A percentile compares a stretch with the other conserved stretches of the same genome.
Evolutionary conservation across 768 basidiomycete genomes (phyloP).

Genomic region (Chlorophyllum brunneum): DNA sequence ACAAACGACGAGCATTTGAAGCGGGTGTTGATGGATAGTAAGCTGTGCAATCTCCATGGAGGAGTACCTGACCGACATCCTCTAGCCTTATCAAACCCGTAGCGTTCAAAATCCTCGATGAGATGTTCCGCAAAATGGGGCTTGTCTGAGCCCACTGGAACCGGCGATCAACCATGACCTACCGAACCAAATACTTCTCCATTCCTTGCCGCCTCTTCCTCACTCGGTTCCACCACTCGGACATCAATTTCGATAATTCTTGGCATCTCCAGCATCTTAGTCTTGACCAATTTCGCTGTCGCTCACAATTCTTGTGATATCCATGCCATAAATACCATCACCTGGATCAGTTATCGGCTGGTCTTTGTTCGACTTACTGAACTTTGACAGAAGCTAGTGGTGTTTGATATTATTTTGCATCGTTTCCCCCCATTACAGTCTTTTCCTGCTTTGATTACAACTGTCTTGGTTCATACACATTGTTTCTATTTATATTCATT

Average conservation of each 20-base stretch:
- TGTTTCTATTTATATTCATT: no score
- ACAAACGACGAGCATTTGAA: constrained; percentile 87
- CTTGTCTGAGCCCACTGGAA: constrained; percentile 26
- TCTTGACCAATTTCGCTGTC: neutral
- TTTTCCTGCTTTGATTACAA: no score
- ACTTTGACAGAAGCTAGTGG: no score
- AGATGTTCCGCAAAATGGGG: constrained; percentile 76
- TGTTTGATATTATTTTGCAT: no score
- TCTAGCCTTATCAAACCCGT: constrained; percentile 90
- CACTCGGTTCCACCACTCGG: neutral
- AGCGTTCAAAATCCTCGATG: constrained; percentile 86
- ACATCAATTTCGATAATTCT: neutral
- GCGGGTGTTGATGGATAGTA: constrained; percentile 96
- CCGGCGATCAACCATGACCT: neutral
- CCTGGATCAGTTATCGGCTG: neutral
- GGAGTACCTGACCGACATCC: constrained; percentile 6
- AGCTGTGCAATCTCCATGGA: constrained; percentile 28
- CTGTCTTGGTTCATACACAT: no score
- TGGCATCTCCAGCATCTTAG: no score
- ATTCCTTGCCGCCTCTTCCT: neutral
- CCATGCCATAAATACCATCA: neutral
- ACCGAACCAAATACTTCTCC: no score
- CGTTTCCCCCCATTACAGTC: no score
- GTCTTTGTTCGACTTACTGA: neutral
- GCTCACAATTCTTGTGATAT: neutral